Evolutionary conservation across 2,329 filamentous ascomycete species (phyloP).

Genomic region (Penicillium aurantiogriseum): DNA sequence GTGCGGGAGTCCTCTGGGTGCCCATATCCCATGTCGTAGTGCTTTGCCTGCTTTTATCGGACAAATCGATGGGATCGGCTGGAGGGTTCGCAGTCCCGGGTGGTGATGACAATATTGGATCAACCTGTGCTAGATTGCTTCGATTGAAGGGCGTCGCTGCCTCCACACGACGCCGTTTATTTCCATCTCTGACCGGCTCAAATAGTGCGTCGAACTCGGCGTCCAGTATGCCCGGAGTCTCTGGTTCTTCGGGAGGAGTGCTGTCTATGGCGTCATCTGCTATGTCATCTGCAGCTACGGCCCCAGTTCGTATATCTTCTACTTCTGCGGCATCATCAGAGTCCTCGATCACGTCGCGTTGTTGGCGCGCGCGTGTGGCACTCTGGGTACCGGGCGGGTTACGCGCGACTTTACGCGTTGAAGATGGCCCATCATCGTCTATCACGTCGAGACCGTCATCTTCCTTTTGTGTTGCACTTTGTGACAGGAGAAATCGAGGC

Average conservation of each 20-base stretch:
- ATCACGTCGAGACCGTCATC: conserved; percentile 19
- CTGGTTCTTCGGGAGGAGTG: conserved; percentile 14
- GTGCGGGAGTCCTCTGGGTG: conserved; percentile 11
- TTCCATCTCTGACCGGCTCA: conserved; percentile 22
- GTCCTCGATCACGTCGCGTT: conserved; percentile 31
- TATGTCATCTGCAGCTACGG: not conserved
- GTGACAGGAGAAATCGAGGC: conserved; percentile 34
- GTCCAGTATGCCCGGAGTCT: conserved; percentile 15
- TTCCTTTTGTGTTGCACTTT: conserved; percentile 13
- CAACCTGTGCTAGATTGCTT: not conserved
- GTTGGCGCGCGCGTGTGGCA: conserved; percentile 10
- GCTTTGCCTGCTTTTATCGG: conserved; percentile 12
- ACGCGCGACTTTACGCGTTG: conserved; percentile 10
- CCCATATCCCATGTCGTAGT: not conserved
- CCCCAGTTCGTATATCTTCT: not conserved
- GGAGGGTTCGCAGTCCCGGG: conserved; percentile 12
- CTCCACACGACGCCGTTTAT: conserved; percentile 36
- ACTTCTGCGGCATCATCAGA: conserved; percentile 19
- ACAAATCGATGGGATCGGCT: not conserved
- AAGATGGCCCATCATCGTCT: conserved; percentile 21
- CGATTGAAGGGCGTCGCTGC: not conserved
- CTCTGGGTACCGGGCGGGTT: conserved; percentile 6
- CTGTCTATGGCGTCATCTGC: conserved; percentile 18
- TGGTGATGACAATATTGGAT: conserved; percentile 23
- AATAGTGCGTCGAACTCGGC: conserved; percentile 34